Evolutionary conservation across 2,329 filamentous ascomycete genomes (phyloP), one percentile per base, ranked within the genome.

Genomic region (Cytospora leucostoma): DNA sequence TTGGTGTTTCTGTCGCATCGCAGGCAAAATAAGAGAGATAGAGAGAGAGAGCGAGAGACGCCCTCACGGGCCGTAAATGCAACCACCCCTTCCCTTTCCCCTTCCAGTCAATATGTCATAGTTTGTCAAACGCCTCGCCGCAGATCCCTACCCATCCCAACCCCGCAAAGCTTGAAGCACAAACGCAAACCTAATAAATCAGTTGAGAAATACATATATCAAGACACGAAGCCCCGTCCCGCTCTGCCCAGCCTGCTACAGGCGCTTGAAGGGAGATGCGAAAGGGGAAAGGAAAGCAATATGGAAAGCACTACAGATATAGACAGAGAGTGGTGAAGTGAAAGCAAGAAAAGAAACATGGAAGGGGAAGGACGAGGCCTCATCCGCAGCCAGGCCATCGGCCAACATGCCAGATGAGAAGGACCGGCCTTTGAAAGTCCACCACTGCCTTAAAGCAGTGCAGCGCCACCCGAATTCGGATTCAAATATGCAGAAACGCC

Each of bases 391-490:
- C 40, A 44, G 17, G 38, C 38, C 13, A 17, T 40, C 38, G 38
- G 38, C 15, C 38, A 40, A 17, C 15, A 13, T 40, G 38, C 38
- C 12, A 17, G 38, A 52, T 17, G 19, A 10, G 17, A 19, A 54
- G 35, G 37, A 17, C 38, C 21, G 33, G 27, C 47, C 38, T 33
- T 34, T 44, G 37, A 59, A 27, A 33, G 13, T 32, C 5, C 34
- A 34, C 13, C 33, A 21, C 47, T 59, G 63, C 44, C 60, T 65
- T 65, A 60, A 65, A 59, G 63, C 63, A 65, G 51, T 37, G 6
- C 32, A 35, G 56, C 33, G 51, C 38, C 34, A n/a, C 50, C 40
- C 59, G 7, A 47, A 54, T n/a, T 44, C 19, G 19, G 17, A 6
- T 62, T 33, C 40, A 63, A 11, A 27, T 38, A 35, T 37, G 35